Base-by-base conservation (phyloP, 352 stramenopile species). In the Saprolegnia diclina region DNA sequence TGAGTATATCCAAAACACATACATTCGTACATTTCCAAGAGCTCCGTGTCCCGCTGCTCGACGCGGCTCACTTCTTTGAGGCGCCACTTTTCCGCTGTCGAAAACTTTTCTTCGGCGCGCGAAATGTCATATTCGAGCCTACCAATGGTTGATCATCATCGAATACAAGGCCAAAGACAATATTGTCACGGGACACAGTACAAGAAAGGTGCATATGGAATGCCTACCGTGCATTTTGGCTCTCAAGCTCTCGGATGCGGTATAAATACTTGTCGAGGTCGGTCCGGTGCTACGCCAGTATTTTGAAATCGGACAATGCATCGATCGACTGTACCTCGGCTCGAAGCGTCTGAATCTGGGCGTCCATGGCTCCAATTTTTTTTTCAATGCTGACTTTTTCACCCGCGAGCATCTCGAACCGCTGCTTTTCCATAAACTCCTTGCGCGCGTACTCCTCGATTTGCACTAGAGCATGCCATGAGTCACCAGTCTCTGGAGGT, bases 221-320 rank as follows among this genome's bases (percentile, higher is more conserved):
- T 59, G 13, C 53, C 52, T 80, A 85, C 64, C 83, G 77, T 0
- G 76, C 73, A 52, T 82, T 71, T 24, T 78, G 72, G 18, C 72
- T 79, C 68, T 87, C 79, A 7, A 87, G 67, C 24, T 84, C 79
- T 13, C 77, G 79, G 19, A 80, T 50, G 0, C 73, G 74, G 62
- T 78, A 82, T 40, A 50, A 79, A 46, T 83, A 64, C 44, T 82
- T 83, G 37, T 86, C 79, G 18, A 40, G n/a, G 50, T 86, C 79
- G 16, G 81, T 64, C 32, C 74, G 74, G 35, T 73, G 72, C 63
- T 69, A 61, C 9, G 10, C 35, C 5, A 21, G 32, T 9, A 7
- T 24, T 7, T n/a, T 19, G 62, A 11, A 38, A 37, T 5, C 21
- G 40, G 21, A 22, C 1, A 1, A 22, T 65, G 45, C 7, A 57